Base-by-base conservation (phyloP, 768 basidiomycete genomes). In the Lactarius pseudohatsudake region DNA sequence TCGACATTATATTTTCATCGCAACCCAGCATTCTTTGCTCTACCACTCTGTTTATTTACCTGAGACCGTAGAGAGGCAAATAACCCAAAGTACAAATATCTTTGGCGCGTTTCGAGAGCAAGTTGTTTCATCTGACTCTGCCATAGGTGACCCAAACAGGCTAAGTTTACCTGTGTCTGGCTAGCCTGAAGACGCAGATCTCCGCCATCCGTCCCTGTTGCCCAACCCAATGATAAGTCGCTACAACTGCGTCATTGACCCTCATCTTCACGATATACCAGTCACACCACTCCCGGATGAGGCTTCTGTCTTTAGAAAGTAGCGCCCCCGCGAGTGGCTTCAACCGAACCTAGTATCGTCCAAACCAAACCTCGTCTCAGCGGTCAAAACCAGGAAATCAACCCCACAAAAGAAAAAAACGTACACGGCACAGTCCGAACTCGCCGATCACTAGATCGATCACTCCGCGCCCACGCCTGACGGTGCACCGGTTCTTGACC, bases 401-500 rank as follows among this genome's bases (percentile, higher is more conserved):
- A 36, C 11, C 43, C 10, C 36, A 38, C 76, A 38, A 38, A 38
- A 38, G 11, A 38, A 38, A 26, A 26, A 38, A 11, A 7, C 28
- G 20, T 72, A 94, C 94, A 72, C 94, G 82, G 72, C 87, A 92
- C 50, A 97, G 75, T 0, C 85, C 93, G 77, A 97, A 96, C 77
- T 96, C 90, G 73, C 88, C 87, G 71, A 98, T 1, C 26, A 26
- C 26, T 26, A 26, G 26, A 26, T 26, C 26, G 26, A 26, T 90
- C 40, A 97, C 81, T 61, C 95, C 96, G 67, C 94, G 84, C 7
- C 93, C 94, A 65, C 87, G 82, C 0, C 96, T 96, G 76, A 90
- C 91, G 22, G 82, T 78, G 72, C 95, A 98, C 32, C 95, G 82
- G 75, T 95, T 94, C 80, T 93, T 95, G 38, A 97, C 91, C 2